Evolutionary conservation across 345 rosid species (phyloP).

Genomic region (Clausena lansium): DNA sequence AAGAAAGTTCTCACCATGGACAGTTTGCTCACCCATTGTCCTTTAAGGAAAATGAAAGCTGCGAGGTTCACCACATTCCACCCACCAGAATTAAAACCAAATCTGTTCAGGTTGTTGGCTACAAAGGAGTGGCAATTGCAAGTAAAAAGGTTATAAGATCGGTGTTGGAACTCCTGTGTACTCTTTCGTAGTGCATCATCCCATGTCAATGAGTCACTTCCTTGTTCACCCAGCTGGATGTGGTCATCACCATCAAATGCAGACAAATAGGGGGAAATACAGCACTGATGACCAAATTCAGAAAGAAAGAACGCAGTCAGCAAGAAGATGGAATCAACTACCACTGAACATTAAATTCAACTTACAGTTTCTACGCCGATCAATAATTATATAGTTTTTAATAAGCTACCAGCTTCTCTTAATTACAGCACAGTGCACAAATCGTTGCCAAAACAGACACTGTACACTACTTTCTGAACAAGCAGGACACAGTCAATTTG

Average conservation of each 20-base stretch:
- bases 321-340: neutral
- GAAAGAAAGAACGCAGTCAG: neutral
- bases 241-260: conserved; percentile 36
- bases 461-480: neutral
- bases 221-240: conserved; percentile 24
- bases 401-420: neutral
- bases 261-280: conserved; percentile 29
- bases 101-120: conserved; percentile 82
- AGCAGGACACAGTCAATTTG: neutral
- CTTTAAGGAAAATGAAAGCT: conserved; percentile 61
- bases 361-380: neutral
- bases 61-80: conserved; percentile 95
- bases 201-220: conserved; percentile 55
- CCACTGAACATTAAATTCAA: neutral
- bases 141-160: conserved; percentile 72
- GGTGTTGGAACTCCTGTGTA: conserved; percentile 83
- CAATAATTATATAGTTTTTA: neutral
- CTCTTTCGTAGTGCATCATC: conserved; percentile 66
- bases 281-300: conserved; percentile 38
- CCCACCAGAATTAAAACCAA: conserved; percentile 63
- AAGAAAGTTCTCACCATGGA: conserved; percentile 51
- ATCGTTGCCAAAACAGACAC: neutral
- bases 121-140: conserved; percentile 98
- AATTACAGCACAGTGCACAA: neutral
- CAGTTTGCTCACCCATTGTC: conserved; percentile 70